Evolutionary conservation across 192 early-diverging fungal genomes (phyloP).

Genomic region (Ambispora gerdemannii): DNA sequence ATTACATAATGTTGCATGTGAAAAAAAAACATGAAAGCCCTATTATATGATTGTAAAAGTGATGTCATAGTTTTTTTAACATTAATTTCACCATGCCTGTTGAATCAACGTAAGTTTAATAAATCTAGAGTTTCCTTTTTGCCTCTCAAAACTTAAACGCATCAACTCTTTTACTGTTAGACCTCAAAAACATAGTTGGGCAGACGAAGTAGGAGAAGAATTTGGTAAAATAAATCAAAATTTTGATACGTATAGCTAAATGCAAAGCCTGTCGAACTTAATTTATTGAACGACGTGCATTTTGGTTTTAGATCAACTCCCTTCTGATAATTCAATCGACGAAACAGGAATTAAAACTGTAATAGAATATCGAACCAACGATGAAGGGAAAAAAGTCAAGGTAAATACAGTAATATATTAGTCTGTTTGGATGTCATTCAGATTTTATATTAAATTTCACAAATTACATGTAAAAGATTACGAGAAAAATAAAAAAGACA

Average conservation of each 20-base stretch:
- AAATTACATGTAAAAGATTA: constrained; percentile 62
- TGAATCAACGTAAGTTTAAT: neutral
- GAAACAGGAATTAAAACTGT: constrained; percentile 81
- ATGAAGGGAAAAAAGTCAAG: constrained; percentile 90
- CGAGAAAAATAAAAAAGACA: constrained; percentile 76
- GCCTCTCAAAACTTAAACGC: neutral
- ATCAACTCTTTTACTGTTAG: constrained; percentile 10
- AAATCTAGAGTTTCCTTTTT: neutral
- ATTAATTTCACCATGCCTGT: neutral
- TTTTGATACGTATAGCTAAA: neutral
- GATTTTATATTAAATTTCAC: constrained; percentile 2
- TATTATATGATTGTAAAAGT: too few species aligned
- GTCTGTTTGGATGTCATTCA: neutral
- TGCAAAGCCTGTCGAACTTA: too few species aligned
- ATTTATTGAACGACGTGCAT: too few species aligned
- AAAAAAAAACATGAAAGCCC: too few species aligned
- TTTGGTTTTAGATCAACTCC: constrained; percentile 17
- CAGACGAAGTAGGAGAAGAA: constrained; percentile 72
- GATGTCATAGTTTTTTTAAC: too few species aligned
- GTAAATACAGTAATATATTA: constrained; percentile 35
- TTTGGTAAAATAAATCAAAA: constrained; percentile 39
- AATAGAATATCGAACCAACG: constrained; percentile 80
- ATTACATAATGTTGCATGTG: too few species aligned
- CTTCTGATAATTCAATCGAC: constrained; percentile 54
- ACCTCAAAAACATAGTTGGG: constrained; percentile 60